Evolutionary conservation across 2,329 filamentous ascomycete genomes (phyloP).

Genomic region (Davidsoniella eucalypti): DNA sequence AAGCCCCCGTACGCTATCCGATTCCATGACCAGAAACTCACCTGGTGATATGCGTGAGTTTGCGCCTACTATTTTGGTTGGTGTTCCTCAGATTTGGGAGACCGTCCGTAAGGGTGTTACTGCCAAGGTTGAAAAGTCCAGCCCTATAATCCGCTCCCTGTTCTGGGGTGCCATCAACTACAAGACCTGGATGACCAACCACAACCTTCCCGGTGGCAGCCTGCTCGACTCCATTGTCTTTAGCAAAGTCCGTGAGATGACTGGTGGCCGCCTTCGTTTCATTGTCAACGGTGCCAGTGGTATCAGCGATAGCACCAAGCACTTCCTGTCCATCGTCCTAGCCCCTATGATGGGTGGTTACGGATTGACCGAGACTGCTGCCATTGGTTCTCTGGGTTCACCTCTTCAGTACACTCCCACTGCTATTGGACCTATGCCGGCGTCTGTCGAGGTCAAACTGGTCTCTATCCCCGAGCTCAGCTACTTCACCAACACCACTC

Average conservation of each 20-base stretch:
- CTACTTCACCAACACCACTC: slow-evolving; percentile 56
- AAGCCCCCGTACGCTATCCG: slow-evolving; percentile 74
- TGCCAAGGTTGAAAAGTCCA: slow-evolving; percentile 55
- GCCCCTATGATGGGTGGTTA: slow-evolving; percentile 92
- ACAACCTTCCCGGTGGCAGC: slow-evolving; percentile 46
- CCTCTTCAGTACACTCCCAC: slow-evolving; percentile 69
- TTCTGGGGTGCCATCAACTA: slow-evolving; percentile 54
- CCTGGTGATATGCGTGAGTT: slow-evolving; percentile 88
- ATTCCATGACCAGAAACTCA: slow-evolving; percentile 74
- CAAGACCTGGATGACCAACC: slow-evolving; percentile 41
- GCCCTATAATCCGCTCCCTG: slow-evolving; percentile 53
- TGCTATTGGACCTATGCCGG: slow-evolving; percentile 63
- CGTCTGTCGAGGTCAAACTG: slow-evolving; percentile 72
- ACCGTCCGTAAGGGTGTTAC: slow-evolving; percentile 91
- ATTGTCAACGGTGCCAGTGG: slow-evolving; percentile 91
- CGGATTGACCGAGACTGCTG: slow-evolving; percentile 83
- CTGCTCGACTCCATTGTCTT: slow-evolving; percentile 75
- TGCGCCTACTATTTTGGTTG: slow-evolving; percentile 74
- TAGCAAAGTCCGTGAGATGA: slow-evolving; percentile 77
- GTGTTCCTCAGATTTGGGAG: slow-evolving; percentile 95
- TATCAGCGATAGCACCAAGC: slow-evolving; percentile 70
- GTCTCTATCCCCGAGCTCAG: slow-evolving; percentile 82
- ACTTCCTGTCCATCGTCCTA: slow-evolving; percentile 81
- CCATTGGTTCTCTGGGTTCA: slow-evolving; percentile 66
- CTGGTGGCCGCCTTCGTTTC: slow-evolving; percentile 74